Percentiles rank a stretch among this genome's conserved stretches.
phyloP scores from a whole-genome alignment of 208 protist genomes.

The Spongospora subterranea region DNA sequence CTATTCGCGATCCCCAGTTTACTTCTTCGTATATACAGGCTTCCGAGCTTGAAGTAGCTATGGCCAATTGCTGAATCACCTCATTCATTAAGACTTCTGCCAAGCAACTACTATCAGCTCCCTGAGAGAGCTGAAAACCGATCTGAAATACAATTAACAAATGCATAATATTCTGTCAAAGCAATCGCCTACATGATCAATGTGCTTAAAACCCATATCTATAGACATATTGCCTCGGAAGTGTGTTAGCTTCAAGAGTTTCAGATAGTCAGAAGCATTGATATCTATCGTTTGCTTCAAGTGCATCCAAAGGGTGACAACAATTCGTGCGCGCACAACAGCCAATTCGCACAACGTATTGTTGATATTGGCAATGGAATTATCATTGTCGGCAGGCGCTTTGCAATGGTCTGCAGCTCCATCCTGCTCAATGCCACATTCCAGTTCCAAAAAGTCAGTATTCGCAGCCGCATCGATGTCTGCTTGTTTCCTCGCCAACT shows the following conservation, averaged over 20 bases:
- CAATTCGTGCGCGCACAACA: neutral
- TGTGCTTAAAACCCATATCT: too few species aligned
- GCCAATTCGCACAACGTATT: neutral
- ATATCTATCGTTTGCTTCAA: neutral
- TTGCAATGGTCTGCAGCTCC: neutral
- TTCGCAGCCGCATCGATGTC: neutral
- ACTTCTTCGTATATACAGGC: conserved; percentile 8
- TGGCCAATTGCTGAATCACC: neutral
- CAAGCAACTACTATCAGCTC: neutral
- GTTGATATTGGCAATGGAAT: neutral
- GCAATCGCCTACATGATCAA: neutral
- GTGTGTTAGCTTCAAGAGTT: conserved; percentile 1
- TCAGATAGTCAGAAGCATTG: neutral
- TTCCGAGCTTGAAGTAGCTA: neutral
- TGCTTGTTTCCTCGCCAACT: neutral
- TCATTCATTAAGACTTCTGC: neutral
- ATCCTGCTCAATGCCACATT: neutral
- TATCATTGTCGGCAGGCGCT: neutral
- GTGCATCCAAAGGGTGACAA: neutral
- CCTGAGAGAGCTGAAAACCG: neutral
- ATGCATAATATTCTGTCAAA: neutral
- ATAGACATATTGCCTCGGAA: neutral
- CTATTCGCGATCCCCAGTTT: neutral
- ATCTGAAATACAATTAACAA: neutral
- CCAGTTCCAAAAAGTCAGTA: neutral